These are phyloP conservation scores for Hypoxylon sp. DNA, from an alignment of 2,329 filamentous ascomycete species.

Conservation along the genomic window DNA sequence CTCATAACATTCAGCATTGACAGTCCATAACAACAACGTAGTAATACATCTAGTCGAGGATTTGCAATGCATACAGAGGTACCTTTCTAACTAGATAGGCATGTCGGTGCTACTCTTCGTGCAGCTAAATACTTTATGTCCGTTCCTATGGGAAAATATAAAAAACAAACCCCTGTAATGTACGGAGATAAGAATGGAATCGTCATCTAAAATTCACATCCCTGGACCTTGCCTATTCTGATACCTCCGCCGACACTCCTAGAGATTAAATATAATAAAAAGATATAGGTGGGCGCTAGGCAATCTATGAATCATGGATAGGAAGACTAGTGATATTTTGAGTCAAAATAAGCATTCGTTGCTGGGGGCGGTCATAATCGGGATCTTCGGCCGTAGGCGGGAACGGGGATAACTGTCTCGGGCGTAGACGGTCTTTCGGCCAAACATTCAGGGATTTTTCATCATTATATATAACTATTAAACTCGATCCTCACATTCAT, in stretches of 20 bases:
- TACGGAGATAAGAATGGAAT: neutral
- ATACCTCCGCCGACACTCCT: neutral
- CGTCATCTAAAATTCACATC: neutral
- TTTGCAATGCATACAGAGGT: too few relatives aligned
- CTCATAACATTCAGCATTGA: too few relatives aligned
- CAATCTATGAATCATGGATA: neutral
- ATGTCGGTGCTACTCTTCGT: too few relatives aligned
- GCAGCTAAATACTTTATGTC: neutral
- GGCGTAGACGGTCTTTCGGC: constrained; percentile 2
- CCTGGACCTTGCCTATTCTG: neutral
- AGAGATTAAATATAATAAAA: neutral
- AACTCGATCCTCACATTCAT: neutral
- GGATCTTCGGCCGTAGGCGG: constrained; percentile 19
- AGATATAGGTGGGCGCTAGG: neutral
- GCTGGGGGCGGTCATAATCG: constrained; percentile 5
- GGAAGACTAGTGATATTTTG: neutral
- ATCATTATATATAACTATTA: neutral
- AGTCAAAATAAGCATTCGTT: neutral
- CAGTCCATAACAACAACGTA: too few relatives aligned
- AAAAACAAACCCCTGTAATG: neutral
- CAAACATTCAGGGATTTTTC: neutral
- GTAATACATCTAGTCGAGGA: too few relatives aligned
- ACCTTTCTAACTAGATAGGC: too few relatives aligned
- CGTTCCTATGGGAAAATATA: neutral
- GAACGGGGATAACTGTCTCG: constrained; percentile 18